Conservation (phyloP, 2,329 filamentous ascomycete species). For the Paramyrothecium sp. region DNA sequence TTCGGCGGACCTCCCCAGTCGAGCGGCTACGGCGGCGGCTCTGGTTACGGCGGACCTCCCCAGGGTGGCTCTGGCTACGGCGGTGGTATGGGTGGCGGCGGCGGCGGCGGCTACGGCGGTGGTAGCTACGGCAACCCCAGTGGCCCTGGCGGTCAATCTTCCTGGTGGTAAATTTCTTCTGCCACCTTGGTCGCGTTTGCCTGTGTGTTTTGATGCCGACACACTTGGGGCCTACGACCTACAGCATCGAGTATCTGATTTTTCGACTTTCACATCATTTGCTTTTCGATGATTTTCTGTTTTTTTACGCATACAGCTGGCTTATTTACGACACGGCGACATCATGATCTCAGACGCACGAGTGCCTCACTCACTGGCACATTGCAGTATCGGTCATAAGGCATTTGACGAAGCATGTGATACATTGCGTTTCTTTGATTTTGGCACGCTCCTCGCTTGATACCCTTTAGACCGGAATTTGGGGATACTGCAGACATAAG, state of each 20-base stretch:
- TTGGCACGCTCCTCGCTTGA: constrained; percentile 41
- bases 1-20: constrained; percentile 20
- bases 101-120: constrained; percentile 45
- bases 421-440: constrained; percentile 45
- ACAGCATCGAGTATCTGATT: constrained; percentile 10
- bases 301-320: constrained; percentile 26
- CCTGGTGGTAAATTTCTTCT: constrained; percentile 60
- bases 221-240: constrained; percentile 5
- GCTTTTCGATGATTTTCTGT: constrained; percentile 20
- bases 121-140: constrained; percentile 65
- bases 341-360: constrained; percentile 37
- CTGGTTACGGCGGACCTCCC: constrained; percentile 38
- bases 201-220: constrained; percentile 18
- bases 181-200: constrained; percentile 6
- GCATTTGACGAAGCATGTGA: constrained; percentile 42
- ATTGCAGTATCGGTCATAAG: constrained; percentile 34
- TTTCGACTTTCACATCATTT: constrained; percentile 11
- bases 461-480: constrained; percentile 42
- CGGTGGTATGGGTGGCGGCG: constrained; percentile 39
- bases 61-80: constrained; percentile 42
- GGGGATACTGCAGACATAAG: constrained; percentile 36
- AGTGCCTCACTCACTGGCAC: constrained; percentile 30
- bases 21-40: constrained; percentile 37
- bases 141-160: constrained; percentile 63
- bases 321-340: constrained; percentile 37